Base-by-base conservation (phyloP, 805 yeast genomes). In the Candida ortonii region DNA sequence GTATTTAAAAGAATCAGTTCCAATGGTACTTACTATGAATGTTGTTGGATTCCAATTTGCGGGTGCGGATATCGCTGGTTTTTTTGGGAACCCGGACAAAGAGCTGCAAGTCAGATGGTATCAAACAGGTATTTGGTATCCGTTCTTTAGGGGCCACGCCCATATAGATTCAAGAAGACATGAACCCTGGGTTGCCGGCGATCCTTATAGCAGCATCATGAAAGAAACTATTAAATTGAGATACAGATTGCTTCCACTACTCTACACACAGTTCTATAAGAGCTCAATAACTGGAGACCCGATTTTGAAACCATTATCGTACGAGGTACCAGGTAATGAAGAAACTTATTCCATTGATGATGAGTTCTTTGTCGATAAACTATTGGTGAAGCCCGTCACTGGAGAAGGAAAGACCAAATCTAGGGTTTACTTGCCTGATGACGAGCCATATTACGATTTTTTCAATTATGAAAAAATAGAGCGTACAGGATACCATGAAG, bases 21-120 rank as follows among this genome's bases (percentile, higher is more conserved):
- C 97, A 6, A 89, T 88, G 96, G 59, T 86, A 11, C 66, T 93
- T 39, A 84, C 94, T 3, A 72, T 80, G 45, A 87, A 88, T 29
- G 65, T 85, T 18, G 85, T 77, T 1, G 95, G 95, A 7, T 80
- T 78, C 78, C 96, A 96, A 19, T 90, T 89, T 62, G 73, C 84
- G 6, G 99, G 99, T 7, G 90, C 96, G 7, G 99, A 93, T 64
- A 90, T 93, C 28, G 97, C 96, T 21, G 98, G 99, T 0, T 93
- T 93, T 55, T 89, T 88, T 53, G 95, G 95, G 3, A 73, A 93
- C 55, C 97, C 98, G 0, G 65, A 78, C 0, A 69, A 74, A 22
- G 97, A 93, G 52, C 62, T 93, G 41, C 66, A 86, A 38, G 73
- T 84, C 0, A 72, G 99, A 52, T 93, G 98, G 98, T 90, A 89